A percentile compares a stretch with the other conserved stretches of the same genome.
Evolutionary conservation across 1,139 yeast genomes (phyloP).

Genomic region (Wickerhamomyces sp.): DNA sequence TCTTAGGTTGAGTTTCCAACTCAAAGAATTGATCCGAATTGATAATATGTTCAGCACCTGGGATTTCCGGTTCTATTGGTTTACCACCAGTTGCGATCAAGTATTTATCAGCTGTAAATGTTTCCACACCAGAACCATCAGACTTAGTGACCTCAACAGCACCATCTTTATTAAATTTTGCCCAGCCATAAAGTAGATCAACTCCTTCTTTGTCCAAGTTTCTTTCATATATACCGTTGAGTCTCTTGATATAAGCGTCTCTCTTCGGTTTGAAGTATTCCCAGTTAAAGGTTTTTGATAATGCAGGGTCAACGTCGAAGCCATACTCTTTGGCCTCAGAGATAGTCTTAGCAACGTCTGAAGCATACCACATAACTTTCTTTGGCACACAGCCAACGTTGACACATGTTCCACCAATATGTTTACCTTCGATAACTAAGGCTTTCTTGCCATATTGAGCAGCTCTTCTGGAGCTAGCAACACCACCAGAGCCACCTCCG

Average conservation of each 20-base stretch:
- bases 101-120: conserved; percentile 75
- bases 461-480: conserved; percentile 95
- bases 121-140: conserved; percentile 49
- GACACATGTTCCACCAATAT: conserved; percentile 97
- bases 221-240: conserved; percentile 90
- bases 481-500: conserved; percentile 99
- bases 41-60: conserved; percentile 80
- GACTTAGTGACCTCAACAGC: conserved; percentile 71
- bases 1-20: conserved; percentile 76
- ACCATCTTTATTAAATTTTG: conserved; percentile 64
- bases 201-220: conserved; percentile 87
- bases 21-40: conserved; percentile 91
- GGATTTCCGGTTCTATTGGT: conserved; percentile 67
- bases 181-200: conserved; percentile 84
- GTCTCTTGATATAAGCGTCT: conserved; percentile 82
- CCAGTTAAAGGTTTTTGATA: conserved; percentile 74
- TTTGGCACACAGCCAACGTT: conserved; percentile 99
- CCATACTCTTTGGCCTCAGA: conserved; percentile 80
- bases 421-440: conserved; percentile 71
- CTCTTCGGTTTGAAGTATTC: conserved; percentile 72
- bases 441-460: conserved; percentile 91
- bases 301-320: conserved; percentile 52
- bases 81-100: conserved; percentile 93
- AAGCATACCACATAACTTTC: conserved; percentile 98
- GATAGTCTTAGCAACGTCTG: conserved; percentile 76